phyloP scores from a whole-genome alignment of 768 basidiomycete genomes.

The Kwoniella dendrophila region DNA sequence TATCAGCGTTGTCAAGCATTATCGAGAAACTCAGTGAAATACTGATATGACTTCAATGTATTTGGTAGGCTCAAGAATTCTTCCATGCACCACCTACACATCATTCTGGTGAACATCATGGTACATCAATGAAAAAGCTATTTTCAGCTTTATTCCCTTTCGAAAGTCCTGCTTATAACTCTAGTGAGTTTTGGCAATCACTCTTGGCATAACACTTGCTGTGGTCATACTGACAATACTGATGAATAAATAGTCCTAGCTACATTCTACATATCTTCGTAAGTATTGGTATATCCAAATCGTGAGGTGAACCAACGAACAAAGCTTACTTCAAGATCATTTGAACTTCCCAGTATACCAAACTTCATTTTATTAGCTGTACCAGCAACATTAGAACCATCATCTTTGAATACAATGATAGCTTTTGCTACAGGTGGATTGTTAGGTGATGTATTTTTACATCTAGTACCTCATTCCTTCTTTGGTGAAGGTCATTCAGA shows the following conservation, averaged over 20 bases:
- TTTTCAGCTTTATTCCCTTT: conserved; percentile 86
- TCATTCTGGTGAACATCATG: conserved; percentile 20
- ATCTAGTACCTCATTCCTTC: conserved; percentile 87
- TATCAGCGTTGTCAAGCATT: too few relatives aligned
- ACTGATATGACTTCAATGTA: background rate
- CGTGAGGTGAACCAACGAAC: conserved; percentile 1
- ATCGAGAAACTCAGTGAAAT: too few relatives aligned
- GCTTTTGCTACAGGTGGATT: conserved; percentile 93
- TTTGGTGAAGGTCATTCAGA: conserved; percentile 75
- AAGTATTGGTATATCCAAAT: conserved; percentile 54
- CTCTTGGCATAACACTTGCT: conserved; percentile 6
- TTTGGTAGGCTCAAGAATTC: conserved; percentile 10
- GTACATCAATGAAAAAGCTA: conserved; percentile 65
- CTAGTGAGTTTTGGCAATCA: conserved; percentile 58
- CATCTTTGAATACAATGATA: conserved; percentile 91
- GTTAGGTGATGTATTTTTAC: conserved; percentile 88
- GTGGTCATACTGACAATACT: conserved; percentile 15
- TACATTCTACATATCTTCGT: conserved; percentile 97
- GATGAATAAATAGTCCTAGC: conserved; percentile 68
- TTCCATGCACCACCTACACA: conserved; percentile 10
- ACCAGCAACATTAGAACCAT: conserved; percentile 77
- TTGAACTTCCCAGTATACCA: conserved; percentile 84
- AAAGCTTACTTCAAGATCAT: conserved; percentile 15
- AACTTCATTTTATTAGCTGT: conserved; percentile 95
- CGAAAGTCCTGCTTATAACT: conserved; percentile 79